Evolutionary conservation across 2,329 filamentous ascomycete genomes (phyloP).

Genomic region (Ascochyta koolunga): DNA sequence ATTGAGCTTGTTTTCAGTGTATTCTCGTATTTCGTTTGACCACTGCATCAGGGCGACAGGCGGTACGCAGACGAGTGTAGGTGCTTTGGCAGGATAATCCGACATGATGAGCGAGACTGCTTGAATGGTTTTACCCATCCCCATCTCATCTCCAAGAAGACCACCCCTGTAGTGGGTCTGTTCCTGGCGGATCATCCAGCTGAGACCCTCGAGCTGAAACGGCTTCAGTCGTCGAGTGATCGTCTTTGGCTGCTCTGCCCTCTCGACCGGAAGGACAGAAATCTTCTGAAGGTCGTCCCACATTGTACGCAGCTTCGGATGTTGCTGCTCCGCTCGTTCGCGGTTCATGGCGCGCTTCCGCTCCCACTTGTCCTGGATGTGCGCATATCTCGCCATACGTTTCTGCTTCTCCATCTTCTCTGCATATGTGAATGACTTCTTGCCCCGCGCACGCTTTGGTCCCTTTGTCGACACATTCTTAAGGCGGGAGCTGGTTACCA

Average conservation of each 20-base stretch:
- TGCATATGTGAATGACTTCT: constrained; percentile 34
- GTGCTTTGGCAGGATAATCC: constrained; percentile 82
- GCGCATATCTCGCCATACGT: constrained; percentile 35
- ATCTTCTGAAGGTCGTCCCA: constrained; percentile 77
- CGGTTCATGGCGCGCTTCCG: constrained; percentile 61
- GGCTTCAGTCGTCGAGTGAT: constrained; percentile 87
- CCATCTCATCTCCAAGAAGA: constrained; percentile 96
- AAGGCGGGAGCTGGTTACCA: constrained; percentile 25
- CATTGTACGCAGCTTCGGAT: constrained; percentile 82
- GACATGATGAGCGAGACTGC: constrained; percentile 98
- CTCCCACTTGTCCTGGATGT: constrained; percentile 50
- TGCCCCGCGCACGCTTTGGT: constrained; percentile 22
- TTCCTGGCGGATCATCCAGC: constrained; percentile 95
- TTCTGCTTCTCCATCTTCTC: constrained; percentile 28
- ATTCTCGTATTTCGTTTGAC: constrained; percentile 64
- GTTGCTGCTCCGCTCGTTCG: constrained; percentile 71
- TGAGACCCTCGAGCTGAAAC: constrained; percentile 90
- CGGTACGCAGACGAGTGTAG: constrained; percentile 86
- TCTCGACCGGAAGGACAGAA: constrained; percentile 68
- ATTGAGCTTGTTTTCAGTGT: constrained; percentile 88
- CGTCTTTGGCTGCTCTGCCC: constrained; percentile 72
- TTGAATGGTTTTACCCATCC: constrained; percentile 97
- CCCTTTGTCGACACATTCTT: constrained; percentile 20
- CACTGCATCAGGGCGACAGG: constrained; percentile 96
- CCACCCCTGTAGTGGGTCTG: constrained; percentile 84